Evolutionary conservation across 176 grass and related monocot genomes (phyloP).

Genomic region (Bolboschoenus planiculmis): DNA sequence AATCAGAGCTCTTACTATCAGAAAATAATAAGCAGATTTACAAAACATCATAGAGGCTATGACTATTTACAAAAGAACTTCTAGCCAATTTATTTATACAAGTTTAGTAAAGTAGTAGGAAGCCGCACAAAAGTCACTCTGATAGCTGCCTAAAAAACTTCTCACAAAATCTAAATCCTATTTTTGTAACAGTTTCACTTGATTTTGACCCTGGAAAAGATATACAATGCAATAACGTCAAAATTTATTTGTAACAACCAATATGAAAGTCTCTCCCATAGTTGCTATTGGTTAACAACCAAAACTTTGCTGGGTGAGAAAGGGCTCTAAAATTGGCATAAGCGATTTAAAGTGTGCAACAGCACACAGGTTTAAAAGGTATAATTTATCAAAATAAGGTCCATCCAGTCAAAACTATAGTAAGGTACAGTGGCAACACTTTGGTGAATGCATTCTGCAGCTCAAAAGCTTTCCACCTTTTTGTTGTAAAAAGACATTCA

Average conservation of each 20-base stretch:
- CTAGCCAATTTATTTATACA: neutral
- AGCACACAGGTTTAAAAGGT: neutral
- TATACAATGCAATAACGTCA: neutral
- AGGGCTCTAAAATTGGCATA: neutral
- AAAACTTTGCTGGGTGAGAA: neutral
- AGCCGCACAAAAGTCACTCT: conserved; percentile 14
- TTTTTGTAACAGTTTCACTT: neutral
- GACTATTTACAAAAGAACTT: neutral
- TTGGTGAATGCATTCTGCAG: neutral
- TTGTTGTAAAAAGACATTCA: neutral
- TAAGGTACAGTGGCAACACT: neutral
- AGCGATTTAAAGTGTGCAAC: neutral
- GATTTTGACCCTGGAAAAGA: conserved; percentile 10
- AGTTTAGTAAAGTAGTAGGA: neutral
- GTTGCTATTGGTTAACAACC: conserved; percentile 1
- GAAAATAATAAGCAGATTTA: neutral
- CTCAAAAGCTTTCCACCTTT: neutral
- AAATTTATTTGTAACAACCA: neutral
- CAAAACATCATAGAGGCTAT: neutral
- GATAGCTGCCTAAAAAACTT: conserved; percentile 2
- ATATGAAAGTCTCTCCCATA: neutral
- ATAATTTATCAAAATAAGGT: neutral
- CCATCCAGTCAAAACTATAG: neutral
- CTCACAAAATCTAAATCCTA: neutral
- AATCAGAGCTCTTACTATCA: neutral